These are phyloP conservation scores for Blepharisma japonicum DNA, from an alignment of 73 alveolate species.

Conservation along the genomic window DNA sequence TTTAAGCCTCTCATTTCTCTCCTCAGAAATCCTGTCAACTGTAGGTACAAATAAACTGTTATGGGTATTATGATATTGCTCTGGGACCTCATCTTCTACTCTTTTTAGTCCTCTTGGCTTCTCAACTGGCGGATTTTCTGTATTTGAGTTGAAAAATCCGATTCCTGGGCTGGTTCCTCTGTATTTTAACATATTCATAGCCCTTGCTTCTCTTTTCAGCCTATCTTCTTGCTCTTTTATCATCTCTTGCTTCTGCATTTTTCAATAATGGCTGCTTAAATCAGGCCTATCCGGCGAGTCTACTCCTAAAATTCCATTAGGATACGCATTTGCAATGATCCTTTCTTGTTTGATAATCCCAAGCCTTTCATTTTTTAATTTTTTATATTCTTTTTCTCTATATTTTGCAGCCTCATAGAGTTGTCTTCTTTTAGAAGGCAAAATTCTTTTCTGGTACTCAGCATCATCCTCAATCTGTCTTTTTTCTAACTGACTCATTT, in stretches of 20 bases:
- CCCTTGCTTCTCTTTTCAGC: neutral
- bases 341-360: neutral
- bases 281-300: neutral
- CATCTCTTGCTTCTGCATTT: neutral
- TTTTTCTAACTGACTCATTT: neutral
- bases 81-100: neutral
- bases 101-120: slow-evolving; percentile 27
- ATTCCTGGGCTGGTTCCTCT: neutral
- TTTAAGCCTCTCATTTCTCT: slow-evolving; percentile 8
- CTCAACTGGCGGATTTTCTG: neutral
- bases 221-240: neutral
- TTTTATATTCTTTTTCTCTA: neutral
- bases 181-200: neutral
- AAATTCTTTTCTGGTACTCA: neutral
- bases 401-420: slow-evolving; percentile 10
- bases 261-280: neutral
- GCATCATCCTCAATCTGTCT: neutral
- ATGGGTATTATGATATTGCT: slow-evolving; percentile 13
- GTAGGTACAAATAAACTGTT: neutral
- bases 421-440: slow-evolving; percentile 15
- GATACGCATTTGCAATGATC: neutral
- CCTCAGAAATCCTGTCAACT: neutral
- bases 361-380: slow-evolving; percentile 5
- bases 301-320: slow-evolving; percentile 8
- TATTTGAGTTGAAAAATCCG: neutral